phyloP scores from a whole-genome alignment of 148 eudicot species.

The Camellia lanceoleosa region DNA sequence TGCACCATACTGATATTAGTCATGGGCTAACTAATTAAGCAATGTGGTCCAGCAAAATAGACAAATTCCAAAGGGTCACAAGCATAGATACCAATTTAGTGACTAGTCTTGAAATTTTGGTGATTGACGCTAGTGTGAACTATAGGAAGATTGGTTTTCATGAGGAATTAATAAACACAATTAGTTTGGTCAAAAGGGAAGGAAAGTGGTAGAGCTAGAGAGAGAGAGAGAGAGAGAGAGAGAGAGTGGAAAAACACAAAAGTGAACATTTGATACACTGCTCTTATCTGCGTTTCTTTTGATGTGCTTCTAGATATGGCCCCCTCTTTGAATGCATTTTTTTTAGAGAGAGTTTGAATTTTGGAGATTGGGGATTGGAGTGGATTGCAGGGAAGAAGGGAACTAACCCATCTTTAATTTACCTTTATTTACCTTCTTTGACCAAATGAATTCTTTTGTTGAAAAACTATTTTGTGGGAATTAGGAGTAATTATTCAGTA shows the following conservation, averaged over 20 bases:
- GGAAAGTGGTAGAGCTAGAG: constrained; percentile 2
- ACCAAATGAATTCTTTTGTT: not conserved
- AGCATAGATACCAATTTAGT: not conserved
- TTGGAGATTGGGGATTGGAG: not conserved
- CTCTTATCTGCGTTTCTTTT: constrained; percentile 16
- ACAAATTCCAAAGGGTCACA: no score
- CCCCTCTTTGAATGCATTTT: not conserved
- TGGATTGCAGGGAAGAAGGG: not conserved
- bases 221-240: not conserved
- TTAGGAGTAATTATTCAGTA: not conserved
- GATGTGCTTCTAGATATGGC: constrained; percentile 4
- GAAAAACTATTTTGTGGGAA: constrained; percentile 9
- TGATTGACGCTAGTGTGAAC: not conserved
- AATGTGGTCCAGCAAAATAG: no score
- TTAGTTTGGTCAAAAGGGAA: constrained; percentile 3
- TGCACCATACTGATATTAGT: no score
- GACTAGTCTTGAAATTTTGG: no score
- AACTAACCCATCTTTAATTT: not conserved
- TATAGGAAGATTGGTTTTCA: not conserved
- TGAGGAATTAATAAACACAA: not conserved
- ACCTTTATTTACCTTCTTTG: not conserved
- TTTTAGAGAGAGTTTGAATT: constrained; percentile 1
- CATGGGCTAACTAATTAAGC: no score
- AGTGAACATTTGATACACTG: not conserved
- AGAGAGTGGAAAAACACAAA: not conserved